These are phyloP conservation scores for Paspalum vaginatum DNA, from an alignment of 176 grass and related monocot genomes.

Conservation along the genomic window DNA sequence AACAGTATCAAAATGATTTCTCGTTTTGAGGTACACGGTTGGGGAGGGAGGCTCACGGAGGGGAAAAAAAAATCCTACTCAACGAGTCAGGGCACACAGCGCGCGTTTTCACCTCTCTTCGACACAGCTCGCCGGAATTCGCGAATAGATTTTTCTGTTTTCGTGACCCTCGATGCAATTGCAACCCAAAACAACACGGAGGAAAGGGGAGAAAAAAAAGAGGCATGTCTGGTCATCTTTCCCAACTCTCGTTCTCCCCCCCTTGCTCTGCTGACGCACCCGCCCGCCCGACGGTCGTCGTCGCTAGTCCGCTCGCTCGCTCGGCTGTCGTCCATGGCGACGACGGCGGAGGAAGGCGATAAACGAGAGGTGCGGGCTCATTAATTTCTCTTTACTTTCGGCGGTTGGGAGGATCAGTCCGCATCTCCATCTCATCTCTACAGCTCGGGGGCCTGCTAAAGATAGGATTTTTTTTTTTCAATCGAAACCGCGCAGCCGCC, in stretches of 20 bases:
- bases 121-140: slow-evolving; percentile 10
- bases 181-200: neutral
- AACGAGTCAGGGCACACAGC: neutral
- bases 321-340: slow-evolving; percentile 33
- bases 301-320: slow-evolving; percentile 8
- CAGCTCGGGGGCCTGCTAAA: slow-evolving; percentile 39
- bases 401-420: slow-evolving; percentile 13
- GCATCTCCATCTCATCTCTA: neutral
- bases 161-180: neutral
- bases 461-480: slow-evolving; percentile 44
- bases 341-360: slow-evolving; percentile 26
- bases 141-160: slow-evolving; percentile 17
- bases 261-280: slow-evolving; percentile 8
- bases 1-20: too few relatives aligned
- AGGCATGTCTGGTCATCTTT: neutral
- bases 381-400: neutral
- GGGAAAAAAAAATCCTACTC: neutral
- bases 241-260: neutral
- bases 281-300: neutral
- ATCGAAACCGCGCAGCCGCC: slow-evolving; percentile 37
- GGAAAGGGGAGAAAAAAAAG: neutral
- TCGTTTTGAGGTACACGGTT: too few relatives aligned
- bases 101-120: neutral
- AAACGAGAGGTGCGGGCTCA: slow-evolving; percentile 26
- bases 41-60: too few relatives aligned